Conservation (phyloP, 305 asterid genomes). For the Striga hermonthica region DNA sequence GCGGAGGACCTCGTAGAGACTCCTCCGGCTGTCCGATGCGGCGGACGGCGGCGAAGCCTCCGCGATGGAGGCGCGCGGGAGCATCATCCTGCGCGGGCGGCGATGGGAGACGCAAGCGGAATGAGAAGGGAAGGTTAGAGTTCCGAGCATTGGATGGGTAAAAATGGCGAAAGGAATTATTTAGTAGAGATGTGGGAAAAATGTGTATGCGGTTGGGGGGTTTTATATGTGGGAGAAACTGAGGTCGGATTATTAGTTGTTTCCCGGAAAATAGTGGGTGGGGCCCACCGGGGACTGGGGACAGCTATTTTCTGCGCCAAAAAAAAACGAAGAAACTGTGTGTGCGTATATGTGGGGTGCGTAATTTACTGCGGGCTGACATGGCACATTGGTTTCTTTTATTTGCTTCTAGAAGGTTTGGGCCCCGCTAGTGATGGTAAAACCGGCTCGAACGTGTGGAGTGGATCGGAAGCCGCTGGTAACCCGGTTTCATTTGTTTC, state of each 20-base stretch:
- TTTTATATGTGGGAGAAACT: conserved; percentile 27
- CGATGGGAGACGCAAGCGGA: conserved; percentile 10
- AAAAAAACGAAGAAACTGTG: background rate
- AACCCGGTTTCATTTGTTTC: too few relatives aligned
- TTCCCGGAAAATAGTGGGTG: background rate
- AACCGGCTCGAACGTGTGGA: background rate
- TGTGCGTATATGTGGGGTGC: conserved; percentile 13
- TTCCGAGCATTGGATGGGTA: conserved; percentile 35
- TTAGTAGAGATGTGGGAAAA: conserved; percentile 13
- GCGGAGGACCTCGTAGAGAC: conserved; percentile 53
- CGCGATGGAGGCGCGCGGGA: conserved; percentile 35
- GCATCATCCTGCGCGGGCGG: conserved; percentile 28
- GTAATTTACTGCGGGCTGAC: conserved; percentile 34
- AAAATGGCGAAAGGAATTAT: background rate
- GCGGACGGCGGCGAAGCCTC: conserved; percentile 32
- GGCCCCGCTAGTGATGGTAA: background rate
- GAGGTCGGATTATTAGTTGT: background rate
- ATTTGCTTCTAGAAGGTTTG: conserved; percentile 35
- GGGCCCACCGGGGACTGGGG: conserved; percentile 17
- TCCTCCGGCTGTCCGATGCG: conserved; percentile 33
- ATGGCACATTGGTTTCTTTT: conserved; percentile 27
- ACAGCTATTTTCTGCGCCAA: conserved; percentile 8
- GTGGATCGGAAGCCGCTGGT: background rate
- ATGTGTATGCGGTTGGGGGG: background rate
- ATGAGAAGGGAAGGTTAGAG: conserved; percentile 25